These are phyloP conservation scores for Colletotrichum sp. DNA, from an alignment of 2,329 filamentous ascomycete genomes.

Conservation along the genomic window DNA sequence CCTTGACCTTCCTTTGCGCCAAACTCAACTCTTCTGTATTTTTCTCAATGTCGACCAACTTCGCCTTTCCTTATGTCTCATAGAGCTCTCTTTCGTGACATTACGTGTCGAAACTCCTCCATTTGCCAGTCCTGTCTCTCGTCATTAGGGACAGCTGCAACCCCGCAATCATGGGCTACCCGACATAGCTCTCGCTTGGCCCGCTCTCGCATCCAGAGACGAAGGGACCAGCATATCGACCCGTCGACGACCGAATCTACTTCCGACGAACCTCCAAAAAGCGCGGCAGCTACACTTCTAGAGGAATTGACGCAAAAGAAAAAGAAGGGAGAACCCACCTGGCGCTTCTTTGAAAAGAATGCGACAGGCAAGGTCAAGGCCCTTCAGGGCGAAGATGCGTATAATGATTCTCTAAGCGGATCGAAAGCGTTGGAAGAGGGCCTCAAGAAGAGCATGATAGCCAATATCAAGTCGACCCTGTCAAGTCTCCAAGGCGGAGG, in stretches of 20 bases:
- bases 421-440: constrained; percentile 30
- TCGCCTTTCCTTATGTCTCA: constrained; percentile 19
- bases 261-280: background rate
- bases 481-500: constrained; percentile 26
- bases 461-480: constrained; percentile 31
- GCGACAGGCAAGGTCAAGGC: constrained; percentile 39
- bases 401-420: constrained; percentile 40
- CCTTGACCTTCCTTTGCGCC: background rate
- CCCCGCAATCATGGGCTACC: constrained; percentile 30
- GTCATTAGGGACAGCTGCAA: constrained; percentile 28
- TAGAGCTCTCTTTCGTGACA: constrained; percentile 32
- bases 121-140: constrained; percentile 43
- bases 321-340: constrained; percentile 23
- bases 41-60: background rate
- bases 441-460: constrained; percentile 25
- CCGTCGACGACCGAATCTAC: background rate
- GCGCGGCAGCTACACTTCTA: constrained; percentile 23
- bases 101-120: constrained; percentile 35
- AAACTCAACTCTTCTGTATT: background rate
- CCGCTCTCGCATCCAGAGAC: background rate
- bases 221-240: background rate
- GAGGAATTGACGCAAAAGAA: constrained; percentile 18
- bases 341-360: constrained; percentile 55
- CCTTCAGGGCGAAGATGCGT: constrained; percentile 43
- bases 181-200: constrained; percentile 34